Base-by-base conservation (phyloP, 768 basidiomycete species). In the Leccinum subgranulosum region DNA sequence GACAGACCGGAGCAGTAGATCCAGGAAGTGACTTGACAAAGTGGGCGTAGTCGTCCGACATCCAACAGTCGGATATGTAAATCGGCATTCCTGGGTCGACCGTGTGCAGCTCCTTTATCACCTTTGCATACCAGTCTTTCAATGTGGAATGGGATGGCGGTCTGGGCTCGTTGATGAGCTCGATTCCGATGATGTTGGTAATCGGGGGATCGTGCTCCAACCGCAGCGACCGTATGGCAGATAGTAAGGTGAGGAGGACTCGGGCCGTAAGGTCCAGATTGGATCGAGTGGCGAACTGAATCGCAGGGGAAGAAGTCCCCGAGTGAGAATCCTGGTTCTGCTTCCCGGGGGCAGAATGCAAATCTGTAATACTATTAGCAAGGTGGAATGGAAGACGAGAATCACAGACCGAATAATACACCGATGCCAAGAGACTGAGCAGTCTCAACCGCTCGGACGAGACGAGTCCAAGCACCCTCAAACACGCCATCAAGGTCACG, bases 41-140 rank as follows among this genome's bases (percentile, higher is more conserved):
- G 9, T 77, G 73, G 15, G 84, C 77, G 62, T 90, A 92, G 54
- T 81, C 74, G 27, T 85, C 80, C 1, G 84, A 78, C 65, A 82
- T 77, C 91, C 91, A 94, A 46, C 85, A 84, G 64, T 94, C 92
- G 5, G 82, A 78, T 50, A 93, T 74, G 71, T 90, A 89, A 10
- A 93, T 67, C 2, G 92, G 89, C 21, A 92, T 76, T 3, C 74
- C 72, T 0, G 80, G 69, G 53, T 84, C 81, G 53, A 86, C 66
- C 0, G 67, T 53, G 11, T 82, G 82, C 1, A 92, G 61, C 3
- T 77, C 76, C 15, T 71, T 69, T 59, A 91, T 82, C 2, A 84
- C 81, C 4, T 74, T 67, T 21, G 70, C 64, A 66, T 93, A 93
- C 87, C 88, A 93, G 28, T 69, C 65, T 61, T 83, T 77, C 8